Base-by-base conservation (phyloP, 2,329 filamentous ascomycete species). In the Paracamarosporium sp. region DNA sequence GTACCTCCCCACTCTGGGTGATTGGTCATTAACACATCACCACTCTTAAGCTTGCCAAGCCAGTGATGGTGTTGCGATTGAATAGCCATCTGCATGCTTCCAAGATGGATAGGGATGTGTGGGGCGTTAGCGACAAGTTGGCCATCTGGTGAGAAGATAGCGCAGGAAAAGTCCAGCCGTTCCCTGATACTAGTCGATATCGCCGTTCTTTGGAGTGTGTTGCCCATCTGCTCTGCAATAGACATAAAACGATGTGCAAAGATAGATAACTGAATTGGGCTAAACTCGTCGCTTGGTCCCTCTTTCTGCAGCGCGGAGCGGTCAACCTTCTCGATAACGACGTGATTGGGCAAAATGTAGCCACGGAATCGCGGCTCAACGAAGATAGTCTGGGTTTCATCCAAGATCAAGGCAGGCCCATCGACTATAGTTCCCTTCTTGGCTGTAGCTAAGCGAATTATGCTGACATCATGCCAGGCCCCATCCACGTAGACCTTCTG, bases 301-400 rank as follows among this genome's bases (percentile, higher is more conserved):
- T 38, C n/a, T 22, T 38, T 53, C 86, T 86, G 73, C 92, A 93
- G 0, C 89, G 97, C n/a, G n/a, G n/a, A n/a, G n/a, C n/a, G n/a
- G n/a, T n/a, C n/a, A n/a, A n/a, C n/a, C n/a, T n/a, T n/a, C n/a
- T n/a, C n/a, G n/a, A n/a, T n/a, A n/a, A n/a, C 84, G 12, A 96
- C 91, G 67, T 96, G 93, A 0, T 91, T 95, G 62, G 90, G 84
- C 11, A 95, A 86, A 27, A 96, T 83, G 22, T 91, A 78, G 0
- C 92, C 92, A 15, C 86, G 85, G 1, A 91, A 85, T 27, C 84
- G 85, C 0, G 92, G 93, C 0, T 90, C 90, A 5, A 97, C 87
- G 0, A 97, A 90, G 60, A 97, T 93, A 0, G 93, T 97, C 76
- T 96, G 93, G 1, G 90, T 93, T 13, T 89, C 88, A 69, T 93